phyloP scores from a whole-genome alignment of 345 rosid species.

The Nasturtium officinale region DNA sequence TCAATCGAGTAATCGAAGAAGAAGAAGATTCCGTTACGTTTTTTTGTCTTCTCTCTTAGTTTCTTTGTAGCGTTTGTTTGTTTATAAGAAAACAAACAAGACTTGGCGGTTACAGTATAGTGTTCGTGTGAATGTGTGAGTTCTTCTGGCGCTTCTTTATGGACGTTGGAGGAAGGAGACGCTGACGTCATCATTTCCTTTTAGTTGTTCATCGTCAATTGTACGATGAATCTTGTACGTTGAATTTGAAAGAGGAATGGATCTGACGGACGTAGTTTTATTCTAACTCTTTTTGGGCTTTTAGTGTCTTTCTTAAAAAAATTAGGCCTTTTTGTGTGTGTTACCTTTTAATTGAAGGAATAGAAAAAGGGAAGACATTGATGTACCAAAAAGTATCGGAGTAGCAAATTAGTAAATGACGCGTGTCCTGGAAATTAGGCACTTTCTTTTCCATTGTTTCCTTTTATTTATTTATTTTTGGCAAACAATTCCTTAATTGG shows the following conservation, averaged over 20 bases:
- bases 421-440: slow-evolving; percentile 30
- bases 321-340: slow-evolving; percentile 28
- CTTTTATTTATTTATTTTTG: not conserved
- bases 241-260: slow-evolving; percentile 16
- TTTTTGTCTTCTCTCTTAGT: not conserved
- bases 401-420: slow-evolving; percentile 15
- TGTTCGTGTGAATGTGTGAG: slow-evolving; percentile 28
- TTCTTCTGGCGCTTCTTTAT: slow-evolving; percentile 26
- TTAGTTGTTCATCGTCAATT: slow-evolving; percentile 42
- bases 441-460: not conserved
- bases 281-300: not conserved
- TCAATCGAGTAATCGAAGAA: slow-evolving; percentile 30
- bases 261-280: slow-evolving; percentile 35
- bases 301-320: slow-evolving; percentile 11
- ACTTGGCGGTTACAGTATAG: slow-evolving; percentile 33
- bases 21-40: slow-evolving; percentile 31
- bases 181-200: slow-evolving; percentile 33
- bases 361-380: slow-evolving; percentile 5
- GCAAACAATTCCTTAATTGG: not conserved
- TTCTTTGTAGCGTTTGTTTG: not conserved
- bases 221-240: slow-evolving; percentile 35
- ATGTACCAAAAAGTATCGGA: slow-evolving; percentile 16
- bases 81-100: slow-evolving; percentile 4
- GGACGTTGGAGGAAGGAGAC: slow-evolving; percentile 42
- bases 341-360: slow-evolving; percentile 36